phyloP scores from a whole-genome alignment of 2,329 filamentous ascomycete genomes.

The Colletotrichum salicis region DNA sequence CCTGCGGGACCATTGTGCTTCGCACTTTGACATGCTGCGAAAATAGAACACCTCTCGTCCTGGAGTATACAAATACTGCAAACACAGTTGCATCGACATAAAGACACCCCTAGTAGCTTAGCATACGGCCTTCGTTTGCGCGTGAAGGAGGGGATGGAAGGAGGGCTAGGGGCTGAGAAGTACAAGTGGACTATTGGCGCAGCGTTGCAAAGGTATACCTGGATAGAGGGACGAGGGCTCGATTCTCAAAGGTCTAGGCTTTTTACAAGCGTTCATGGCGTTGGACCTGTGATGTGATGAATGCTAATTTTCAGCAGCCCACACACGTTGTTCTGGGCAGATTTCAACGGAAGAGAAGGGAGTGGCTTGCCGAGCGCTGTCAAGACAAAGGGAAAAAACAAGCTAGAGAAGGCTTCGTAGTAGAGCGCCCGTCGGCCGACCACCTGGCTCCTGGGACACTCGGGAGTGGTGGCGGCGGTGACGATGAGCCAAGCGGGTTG shows the following conservation, averaged over 20 bases:
- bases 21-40: not conserved
- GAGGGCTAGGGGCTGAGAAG: not conserved
- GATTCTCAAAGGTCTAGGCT: not conserved
- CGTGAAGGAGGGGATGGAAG: not conserved
- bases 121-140: not conserved
- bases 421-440: not conserved
- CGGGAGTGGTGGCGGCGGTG: not conserved
- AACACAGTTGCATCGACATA: not conserved
- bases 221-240: not conserved
- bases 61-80: not conserved
- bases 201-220: not conserved
- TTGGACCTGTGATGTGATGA: not conserved
- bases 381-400: not conserved
- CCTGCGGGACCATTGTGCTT: not conserved
- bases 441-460: conserved; percentile 12
- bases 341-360: not conserved
- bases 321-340: not conserved
- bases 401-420: not conserved
- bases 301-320: not conserved
- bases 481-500: not conserved
- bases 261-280: not conserved
- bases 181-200: not conserved
- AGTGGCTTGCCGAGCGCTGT: not conserved
- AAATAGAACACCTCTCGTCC: not conserved
- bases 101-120: not conserved